These are phyloP conservation scores for Diaporthe citriasiana DNA, from an alignment of 2,329 filamentous ascomycete genomes.

Conservation along the genomic window DNA sequence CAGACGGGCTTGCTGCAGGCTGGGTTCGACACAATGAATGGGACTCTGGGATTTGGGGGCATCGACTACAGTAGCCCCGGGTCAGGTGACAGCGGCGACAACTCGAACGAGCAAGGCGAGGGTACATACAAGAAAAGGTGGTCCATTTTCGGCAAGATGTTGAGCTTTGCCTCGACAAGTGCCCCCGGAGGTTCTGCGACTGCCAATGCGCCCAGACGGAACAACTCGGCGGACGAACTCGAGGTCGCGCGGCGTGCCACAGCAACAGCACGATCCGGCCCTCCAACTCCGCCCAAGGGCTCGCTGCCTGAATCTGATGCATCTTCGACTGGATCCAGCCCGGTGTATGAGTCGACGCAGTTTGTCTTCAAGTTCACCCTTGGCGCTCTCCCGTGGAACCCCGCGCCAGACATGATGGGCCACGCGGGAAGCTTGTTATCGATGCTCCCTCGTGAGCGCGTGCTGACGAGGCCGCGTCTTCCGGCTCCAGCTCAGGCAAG, in stretches of 20 bases:
- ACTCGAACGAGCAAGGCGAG: conserved; percentile 47
- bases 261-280: conserved; percentile 58
- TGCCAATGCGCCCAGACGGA: conserved; percentile 44
- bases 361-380: conserved; percentile 83
- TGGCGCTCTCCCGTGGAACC: conserved; percentile 58
- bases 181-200: conserved; percentile 39
- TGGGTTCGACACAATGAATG: conserved; percentile 42
- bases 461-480: conserved; percentile 77
- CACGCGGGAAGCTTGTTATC: conserved; percentile 63
- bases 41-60: conserved; percentile 61
- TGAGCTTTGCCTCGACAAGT: conserved; percentile 59
- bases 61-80: conserved; percentile 42
- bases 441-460: conserved; percentile 70
- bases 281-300: conserved; percentile 55
- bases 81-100: conserved; percentile 23
- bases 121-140: conserved; percentile 68
- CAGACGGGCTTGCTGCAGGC: conserved; percentile 60
- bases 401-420: conserved; percentile 34
- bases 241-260: conserved; percentile 66
- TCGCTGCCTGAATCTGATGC: conserved; percentile 56
- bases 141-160: conserved; percentile 75
- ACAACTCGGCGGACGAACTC: conserved; percentile 56
- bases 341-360: conserved; percentile 67
- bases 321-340: conserved; percentile 69
- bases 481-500: conserved; percentile 78